Evolutionary conservation across 192 early-diverging fungal species (phyloP).

Genomic region (Cetraspora pellucida): DNA sequence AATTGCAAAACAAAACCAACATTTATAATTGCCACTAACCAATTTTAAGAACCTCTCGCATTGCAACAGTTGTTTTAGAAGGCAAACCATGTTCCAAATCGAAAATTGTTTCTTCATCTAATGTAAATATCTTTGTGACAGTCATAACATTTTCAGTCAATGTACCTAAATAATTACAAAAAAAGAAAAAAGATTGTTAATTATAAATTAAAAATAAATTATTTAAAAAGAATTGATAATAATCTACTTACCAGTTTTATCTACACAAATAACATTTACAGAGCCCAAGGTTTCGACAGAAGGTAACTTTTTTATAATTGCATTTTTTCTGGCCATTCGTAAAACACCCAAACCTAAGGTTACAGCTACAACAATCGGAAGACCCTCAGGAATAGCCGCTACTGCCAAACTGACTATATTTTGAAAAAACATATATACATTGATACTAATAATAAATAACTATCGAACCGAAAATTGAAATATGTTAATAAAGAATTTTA

Average conservation of each 20-base stretch:
- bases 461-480: slow-evolving; percentile 7
- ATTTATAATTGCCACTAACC: slow-evolving; percentile 42
- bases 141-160: slow-evolving; percentile 97
- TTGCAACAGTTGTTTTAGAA: slow-evolving; percentile 36
- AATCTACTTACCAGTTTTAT: slow-evolving; percentile 78
- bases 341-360: slow-evolving; percentile 93
- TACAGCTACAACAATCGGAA: slow-evolving; percentile 96
- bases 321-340: slow-evolving; percentile 87
- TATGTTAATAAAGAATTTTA: slow-evolving; percentile 10
- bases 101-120: slow-evolving; percentile 50
- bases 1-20: background rate
- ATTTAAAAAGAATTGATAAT: too few relatives aligned
- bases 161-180: slow-evolving; percentile 56
- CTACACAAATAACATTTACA: slow-evolving; percentile 93
- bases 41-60: slow-evolving; percentile 53
- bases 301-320: slow-evolving; percentile 94
- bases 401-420: slow-evolving; percentile 83
- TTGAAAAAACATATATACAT: background rate
- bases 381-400: slow-evolving; percentile 96
- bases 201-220: too few relatives aligned
- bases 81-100: slow-evolving; percentile 53
- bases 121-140: slow-evolving; percentile 79
- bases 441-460: background rate
- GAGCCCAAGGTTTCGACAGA: slow-evolving; percentile 93
- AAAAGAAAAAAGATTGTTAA: too few relatives aligned